phyloP scores from a whole-genome alignment of 1,139 yeast genomes.

The Hansenula sp. region DNA sequence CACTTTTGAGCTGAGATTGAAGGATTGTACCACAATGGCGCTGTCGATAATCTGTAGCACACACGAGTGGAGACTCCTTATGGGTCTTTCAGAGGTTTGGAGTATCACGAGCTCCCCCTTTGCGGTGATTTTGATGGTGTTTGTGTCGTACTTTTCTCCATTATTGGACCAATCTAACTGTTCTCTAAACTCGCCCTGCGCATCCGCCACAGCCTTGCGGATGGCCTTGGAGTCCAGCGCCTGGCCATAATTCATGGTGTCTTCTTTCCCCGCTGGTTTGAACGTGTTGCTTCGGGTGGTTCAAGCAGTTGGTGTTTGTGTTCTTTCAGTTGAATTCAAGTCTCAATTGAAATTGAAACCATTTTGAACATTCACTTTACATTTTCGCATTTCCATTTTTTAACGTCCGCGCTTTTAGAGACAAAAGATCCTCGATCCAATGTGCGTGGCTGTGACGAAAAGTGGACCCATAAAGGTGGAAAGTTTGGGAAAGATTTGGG shows the following conservation, averaged over 20 bases:
- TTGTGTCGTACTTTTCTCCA: constrained; percentile 20
- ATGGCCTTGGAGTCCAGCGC: constrained; percentile 4
- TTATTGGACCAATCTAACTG: constrained; percentile 26
- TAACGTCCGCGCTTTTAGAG: no score
- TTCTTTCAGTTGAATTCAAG: neutral
- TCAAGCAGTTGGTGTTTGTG: no score
- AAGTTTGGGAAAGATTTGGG: no score
- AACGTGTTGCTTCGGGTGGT: no score
- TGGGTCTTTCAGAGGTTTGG: constrained; percentile 22
- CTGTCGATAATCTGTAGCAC: constrained; percentile 24
- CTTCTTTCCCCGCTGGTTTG: no score
- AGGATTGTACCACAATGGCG: constrained; percentile 7
- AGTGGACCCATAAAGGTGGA: no score
- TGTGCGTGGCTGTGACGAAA: no score
- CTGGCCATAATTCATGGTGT: neutral
- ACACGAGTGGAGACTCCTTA: constrained; percentile 35
- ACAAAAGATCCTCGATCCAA: no score
- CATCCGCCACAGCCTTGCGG: constrained; percentile 8
- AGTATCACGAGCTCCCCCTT: constrained; percentile 21
- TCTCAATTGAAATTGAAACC: neutral
- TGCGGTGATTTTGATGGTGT: constrained; percentile 20
- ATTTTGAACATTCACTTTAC: no score
- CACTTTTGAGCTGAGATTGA: constrained; percentile 27
- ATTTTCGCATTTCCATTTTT: no score
- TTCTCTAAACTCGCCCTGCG: constrained; percentile 27